These are phyloP conservation scores for Chrysoporthe puriensis DNA, from an alignment of 2,329 filamentous ascomycete genomes.

Conservation along the genomic window DNA sequence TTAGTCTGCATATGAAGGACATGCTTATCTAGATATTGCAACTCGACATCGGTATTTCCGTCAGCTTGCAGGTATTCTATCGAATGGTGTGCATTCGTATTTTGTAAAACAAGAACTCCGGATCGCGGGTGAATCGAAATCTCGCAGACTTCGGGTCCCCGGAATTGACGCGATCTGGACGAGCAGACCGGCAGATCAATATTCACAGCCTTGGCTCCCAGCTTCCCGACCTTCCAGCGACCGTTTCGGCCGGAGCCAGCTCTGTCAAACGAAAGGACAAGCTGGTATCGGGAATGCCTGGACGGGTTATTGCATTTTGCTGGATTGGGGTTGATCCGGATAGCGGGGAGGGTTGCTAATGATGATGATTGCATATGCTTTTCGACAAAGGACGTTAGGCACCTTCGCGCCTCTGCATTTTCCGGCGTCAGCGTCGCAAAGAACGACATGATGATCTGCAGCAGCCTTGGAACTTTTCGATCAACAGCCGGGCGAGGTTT, in stretches of 20 bases:
- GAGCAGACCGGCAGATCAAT: slow-evolving; percentile 9
- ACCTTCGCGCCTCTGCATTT: slow-evolving; percentile 7
- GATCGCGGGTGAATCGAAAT: slow-evolving; percentile 15
- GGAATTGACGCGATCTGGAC: not conserved
- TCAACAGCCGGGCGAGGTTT: too few species aligned
- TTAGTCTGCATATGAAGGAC: slow-evolving; percentile 12
- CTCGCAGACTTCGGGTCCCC: not conserved
- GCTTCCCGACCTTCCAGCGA: slow-evolving; percentile 8
- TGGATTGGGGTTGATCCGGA: not conserved
- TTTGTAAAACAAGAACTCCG: not conserved
- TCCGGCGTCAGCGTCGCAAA: slow-evolving; percentile 19
- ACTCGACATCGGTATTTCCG: slow-evolving; percentile 7
- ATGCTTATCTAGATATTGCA: not conserved
- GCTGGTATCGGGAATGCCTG: slow-evolving; percentile 10
- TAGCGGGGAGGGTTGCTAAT: not conserved
- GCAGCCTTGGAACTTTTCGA: too few species aligned
- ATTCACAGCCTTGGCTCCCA: not conserved
- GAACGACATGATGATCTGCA: not conserved
- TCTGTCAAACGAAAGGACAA: slow-evolving; percentile 8
- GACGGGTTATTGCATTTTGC: not conserved
- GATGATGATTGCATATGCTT: not conserved
- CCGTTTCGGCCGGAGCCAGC: not conserved
- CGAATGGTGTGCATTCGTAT: not conserved
- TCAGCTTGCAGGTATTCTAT: slow-evolving; percentile 10
- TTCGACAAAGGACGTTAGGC: slow-evolving; percentile 5